Conservation (phyloP, 345 rosid species). For the Rhodomyrtus tomentosa region DNA sequence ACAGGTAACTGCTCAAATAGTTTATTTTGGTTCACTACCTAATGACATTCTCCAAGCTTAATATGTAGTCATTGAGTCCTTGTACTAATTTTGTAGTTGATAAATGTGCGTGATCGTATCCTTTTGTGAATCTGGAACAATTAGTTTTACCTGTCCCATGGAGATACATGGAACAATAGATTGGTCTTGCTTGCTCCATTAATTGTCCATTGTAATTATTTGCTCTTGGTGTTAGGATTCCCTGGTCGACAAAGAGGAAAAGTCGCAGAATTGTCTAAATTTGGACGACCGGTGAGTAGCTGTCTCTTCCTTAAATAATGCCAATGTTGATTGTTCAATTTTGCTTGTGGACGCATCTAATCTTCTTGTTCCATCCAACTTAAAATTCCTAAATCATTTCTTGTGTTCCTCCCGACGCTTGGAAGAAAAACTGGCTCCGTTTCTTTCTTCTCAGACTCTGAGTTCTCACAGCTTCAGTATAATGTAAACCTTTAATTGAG, state of each 20-base stretch:
- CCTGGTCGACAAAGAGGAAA: slow-evolving; percentile 86
- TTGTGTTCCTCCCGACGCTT: background rate
- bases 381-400: background rate
- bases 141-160: background rate
- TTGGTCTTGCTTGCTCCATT: background rate
- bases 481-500: background rate
- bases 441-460: background rate
- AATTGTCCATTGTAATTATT: background rate
- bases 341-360: background rate
- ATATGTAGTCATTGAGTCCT: background rate
- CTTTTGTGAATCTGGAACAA: background rate
- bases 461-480: background rate
- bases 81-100: background rate
- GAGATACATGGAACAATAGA: background rate
- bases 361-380: background rate
- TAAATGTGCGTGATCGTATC: background rate
- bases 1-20: slow-evolving; percentile 37
- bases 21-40: background rate
- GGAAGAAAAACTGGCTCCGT: background rate
- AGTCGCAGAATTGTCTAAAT: slow-evolving; percentile 75
- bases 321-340: background rate
- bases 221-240: slow-evolving; percentile 27
- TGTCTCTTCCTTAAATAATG: background rate
- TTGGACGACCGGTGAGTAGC: slow-evolving; percentile 77
- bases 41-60: background rate